Base-by-base conservation (phyloP, 805 yeast genomes). In the Candida patagonica region DNA sequence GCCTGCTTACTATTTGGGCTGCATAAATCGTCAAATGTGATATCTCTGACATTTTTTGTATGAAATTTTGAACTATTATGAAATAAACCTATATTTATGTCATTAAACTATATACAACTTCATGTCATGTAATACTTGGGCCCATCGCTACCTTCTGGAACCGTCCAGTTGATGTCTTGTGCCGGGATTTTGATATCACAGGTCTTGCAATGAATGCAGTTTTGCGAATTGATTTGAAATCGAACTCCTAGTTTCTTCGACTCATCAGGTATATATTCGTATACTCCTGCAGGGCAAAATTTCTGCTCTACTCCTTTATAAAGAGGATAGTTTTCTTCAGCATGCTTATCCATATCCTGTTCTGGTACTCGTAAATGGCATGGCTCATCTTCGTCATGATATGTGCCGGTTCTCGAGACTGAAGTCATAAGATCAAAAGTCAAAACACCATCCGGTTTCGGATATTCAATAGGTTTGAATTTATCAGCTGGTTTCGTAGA, bases 111-210 rank as follows among this genome's bases (percentile, higher is more conserved):
- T 24, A 33, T 9, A 6, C 10, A 6, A 21, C 6, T 8, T 55
- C 51, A 80, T 5, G 94, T 80, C 79, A 85, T 75, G 59, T 80
- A 79, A 60, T 92, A 92, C 61, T 92, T 92, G 42, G 98, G 98
- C 10, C 98, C 98, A 60, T 83, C 98, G 23, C 97, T 96, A 45
- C 98, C 97, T 66, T 92, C 97, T 6, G 98, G 98, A n/a, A 86
- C 95, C 9, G 78, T 74, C 98, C 98, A 92, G 56, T 75, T 71
- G 46, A 92, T 92, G 56, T 88, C 96, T 63, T 89, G 96, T 1
- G 85, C 71, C 6, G 98, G 98, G 7, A 81, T 94, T 63, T 92
- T 92, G 60, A 92, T 92, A 62, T 92, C 98, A 68, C 98, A 89
- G 1, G 97, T 89, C 63, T 92, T 92, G 67, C 98, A 92, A 62